Evolutionary conservation across 208 protist species (phyloP), one percentile per base, ranked within the genome.

Genomic region (Acanthamoeba triangularis): DNA sequence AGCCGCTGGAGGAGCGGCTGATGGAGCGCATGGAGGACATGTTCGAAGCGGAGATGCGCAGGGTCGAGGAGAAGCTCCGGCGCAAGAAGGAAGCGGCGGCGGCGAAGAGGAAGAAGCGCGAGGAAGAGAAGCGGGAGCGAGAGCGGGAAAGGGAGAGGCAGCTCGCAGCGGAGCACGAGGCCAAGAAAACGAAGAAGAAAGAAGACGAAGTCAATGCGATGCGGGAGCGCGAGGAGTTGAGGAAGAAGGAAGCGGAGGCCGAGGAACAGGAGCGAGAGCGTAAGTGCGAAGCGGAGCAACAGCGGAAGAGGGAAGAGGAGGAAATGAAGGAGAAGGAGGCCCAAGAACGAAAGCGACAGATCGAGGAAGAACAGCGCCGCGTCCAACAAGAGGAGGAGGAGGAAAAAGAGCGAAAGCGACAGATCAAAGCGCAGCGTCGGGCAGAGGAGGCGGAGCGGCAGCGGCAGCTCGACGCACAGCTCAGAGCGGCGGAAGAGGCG

Each of bases 11-110:
- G n/a, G 80, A 88, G 49, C 20, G 33, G 80, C 80, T 88, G 52
- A n/a, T 88, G 49, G 80, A 88, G 52, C 49, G 49, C 5, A 63
- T 88, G 49, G 80, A 88, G 30, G 49, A 63, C 35, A 33, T 65
- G 80, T 41, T 88, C 80, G 80, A 88, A 11, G 80, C 41, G 30
- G 80, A 88, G 49, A 59, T 88, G 80, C 80, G 49, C 8, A 88
- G 65, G 35, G 41, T 88, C 23, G 80, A 88, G 30, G 49, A 88
- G 35, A 56, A 63, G 52, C 80, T 88, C 30, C 20, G 33, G n/a
- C 80, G 80, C 30, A 56, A 88, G 80, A 30, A 88, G 80, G 80
- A 59, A 41, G 49, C 25, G n/a, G 52, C 74, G 41, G 18, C 23
- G 74, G 74, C 74, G 74, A 84, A 84, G 74, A 84, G 25, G 37